Evolutionary conservation across 495 filamentous ascomycete species (phyloP), one percentile per base, ranked within the genome.

Genomic region (Talaromyces stipitatus): DNA sequence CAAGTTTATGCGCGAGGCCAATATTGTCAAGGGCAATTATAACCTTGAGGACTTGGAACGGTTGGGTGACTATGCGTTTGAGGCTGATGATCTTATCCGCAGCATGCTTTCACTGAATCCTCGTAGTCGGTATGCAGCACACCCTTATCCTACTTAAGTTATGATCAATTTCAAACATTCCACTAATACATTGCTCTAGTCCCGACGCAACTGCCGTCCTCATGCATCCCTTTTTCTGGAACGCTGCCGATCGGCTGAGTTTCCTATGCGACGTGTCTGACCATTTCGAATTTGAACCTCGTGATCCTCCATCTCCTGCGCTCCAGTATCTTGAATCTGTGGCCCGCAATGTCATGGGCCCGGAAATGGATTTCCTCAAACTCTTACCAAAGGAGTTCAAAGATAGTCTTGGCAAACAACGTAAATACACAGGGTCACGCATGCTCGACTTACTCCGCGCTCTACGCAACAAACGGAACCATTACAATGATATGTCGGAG

Each of bases 191-290:
- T 18, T 9, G 12, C 29, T 41, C 4, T 57, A 81, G 78, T 55
- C 85, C 95, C 53, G 76, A 90, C 57, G 83, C 94, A 24, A 75
- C 72, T 51, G 73, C 88, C 50, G 88, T 97, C 58, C 81, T 96
- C 72, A 82, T 86, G 26, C 94, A 98, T 65, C 94, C 94, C 0
- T 97, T 97, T 77, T 98, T 98, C 80, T 98, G 94, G 94, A 72
- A 82, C 2, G 67, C 87, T 1, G 91, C 92, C 62, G 92, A 95
- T 62, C 84, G 91, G 14, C 84, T 97, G 23, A 82, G 80, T 27
- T 98, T 97, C 72, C 82, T 98, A 16, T 92, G 91, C 63, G 90
- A 96, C 56, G 88, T 94, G 26, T 95, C 90, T 0, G 94, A 98
- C 64, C 90, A 94, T 64, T 97, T 96, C 63, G 94, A 98, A 65